phyloP scores from a whole-genome alignment of 768 basidiomycete species.

The Trametes cingulata region DNA sequence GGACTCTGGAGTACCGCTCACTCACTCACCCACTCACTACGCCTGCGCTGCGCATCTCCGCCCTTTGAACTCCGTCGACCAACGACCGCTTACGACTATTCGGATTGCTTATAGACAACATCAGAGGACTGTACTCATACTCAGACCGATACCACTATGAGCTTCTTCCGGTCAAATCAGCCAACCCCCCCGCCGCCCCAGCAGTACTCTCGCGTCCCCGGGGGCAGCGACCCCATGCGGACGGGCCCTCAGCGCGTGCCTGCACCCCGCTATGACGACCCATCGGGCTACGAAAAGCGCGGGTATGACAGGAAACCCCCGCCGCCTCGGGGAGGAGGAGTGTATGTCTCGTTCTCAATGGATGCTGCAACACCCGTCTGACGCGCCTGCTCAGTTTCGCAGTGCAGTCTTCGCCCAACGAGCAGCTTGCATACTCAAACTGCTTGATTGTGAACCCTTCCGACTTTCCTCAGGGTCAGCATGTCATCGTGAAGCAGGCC shows the following conservation, averaged over 20 bases:
- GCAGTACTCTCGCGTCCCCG: constrained; percentile 47
- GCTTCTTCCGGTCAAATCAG: constrained; percentile 24
- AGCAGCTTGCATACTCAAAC: constrained; percentile 70
- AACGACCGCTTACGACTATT: background rate
- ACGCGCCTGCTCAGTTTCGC: constrained; percentile 9
- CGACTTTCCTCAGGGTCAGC: constrained; percentile 73
- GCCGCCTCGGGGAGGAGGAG: constrained; percentile 24
- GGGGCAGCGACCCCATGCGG: constrained; percentile 27
- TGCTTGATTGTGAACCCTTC: constrained; percentile 76
- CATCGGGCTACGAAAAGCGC: constrained; percentile 32
- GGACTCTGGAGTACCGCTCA: no score
- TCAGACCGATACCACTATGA: constrained; percentile 15
- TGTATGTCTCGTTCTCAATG: constrained; percentile 10
- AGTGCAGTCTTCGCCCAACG: constrained; percentile 30
- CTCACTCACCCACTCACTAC: background rate
- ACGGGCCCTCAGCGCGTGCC: constrained; percentile 24
- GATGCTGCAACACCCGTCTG: background rate
- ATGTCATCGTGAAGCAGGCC: constrained; percentile 71
- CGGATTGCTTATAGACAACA: background rate
- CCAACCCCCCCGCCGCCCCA: constrained; percentile 35
- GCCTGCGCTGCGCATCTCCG: background rate
- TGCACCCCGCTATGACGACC: constrained; percentile 32
- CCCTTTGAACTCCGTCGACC: background rate
- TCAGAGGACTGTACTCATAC: background rate
- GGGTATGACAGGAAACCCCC: constrained; percentile 25